Percentiles rank a stretch among this genome's conserved stretches.
Conservation (phyloP, 805 yeast genomes). For the Candida pini region DNA sequence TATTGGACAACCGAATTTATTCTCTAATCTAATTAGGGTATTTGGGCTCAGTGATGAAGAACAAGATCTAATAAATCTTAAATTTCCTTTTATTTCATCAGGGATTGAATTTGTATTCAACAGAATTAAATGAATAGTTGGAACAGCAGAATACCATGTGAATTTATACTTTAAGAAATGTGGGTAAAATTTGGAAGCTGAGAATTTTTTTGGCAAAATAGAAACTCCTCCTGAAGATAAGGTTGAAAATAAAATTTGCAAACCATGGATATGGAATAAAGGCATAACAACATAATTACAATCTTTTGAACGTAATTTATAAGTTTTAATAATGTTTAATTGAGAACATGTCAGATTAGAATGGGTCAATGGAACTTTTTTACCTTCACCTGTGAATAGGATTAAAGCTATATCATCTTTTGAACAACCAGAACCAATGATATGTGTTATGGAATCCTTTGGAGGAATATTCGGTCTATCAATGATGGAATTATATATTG, state of each 20-base stretch:
- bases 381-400: constrained; percentile 70
- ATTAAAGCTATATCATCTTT: constrained; percentile 53
- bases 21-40: constrained; percentile 52
- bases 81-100: constrained; percentile 37
- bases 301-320: constrained; percentile 44
- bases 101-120: constrained; percentile 47
- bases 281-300: constrained; percentile 69
- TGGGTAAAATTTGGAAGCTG: constrained; percentile 57
- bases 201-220: constrained; percentile 57
- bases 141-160: constrained; percentile 74
- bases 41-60: constrained; percentile 67
- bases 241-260: constrained; percentile 61
- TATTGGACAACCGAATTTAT: constrained; percentile 58
- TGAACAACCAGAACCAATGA: constrained; percentile 12
- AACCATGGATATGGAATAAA: constrained; percentile 70
- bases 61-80: constrained; percentile 67
- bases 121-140: constrained; percentile 67
- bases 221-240: constrained; percentile 54
- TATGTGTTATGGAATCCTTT: constrained; percentile 2
- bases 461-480: constrained; percentile 13
- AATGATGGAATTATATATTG: constrained; percentile 15
- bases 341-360: constrained; percentile 56
- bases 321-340: constrained; percentile 53
- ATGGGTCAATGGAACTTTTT: constrained; percentile 69
- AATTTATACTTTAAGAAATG: constrained; percentile 47